phyloP scores from a whole-genome alignment of 768 basidiomycete species.

The Podaxis sp. region DNA sequence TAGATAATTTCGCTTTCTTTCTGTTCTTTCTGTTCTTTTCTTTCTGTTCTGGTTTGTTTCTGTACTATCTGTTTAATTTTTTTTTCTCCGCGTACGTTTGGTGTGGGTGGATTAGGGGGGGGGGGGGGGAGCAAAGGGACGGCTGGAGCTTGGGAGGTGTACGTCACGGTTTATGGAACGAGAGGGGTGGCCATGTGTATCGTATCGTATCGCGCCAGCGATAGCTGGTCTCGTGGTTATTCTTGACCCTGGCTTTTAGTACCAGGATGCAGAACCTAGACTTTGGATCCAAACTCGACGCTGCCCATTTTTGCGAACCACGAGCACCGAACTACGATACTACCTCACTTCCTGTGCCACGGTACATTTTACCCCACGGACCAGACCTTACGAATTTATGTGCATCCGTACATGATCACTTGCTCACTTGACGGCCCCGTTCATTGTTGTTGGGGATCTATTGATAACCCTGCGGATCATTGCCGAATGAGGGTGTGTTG shows the following conservation, averaged over 20 bases:
- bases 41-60: not conserved
- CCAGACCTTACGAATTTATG: no score
- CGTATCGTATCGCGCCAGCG: not conserved
- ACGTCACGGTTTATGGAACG: not conserved
- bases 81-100: not conserved
- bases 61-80: not conserved
- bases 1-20: not conserved
- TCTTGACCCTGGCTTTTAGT: not conserved
- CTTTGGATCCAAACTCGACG: not conserved
- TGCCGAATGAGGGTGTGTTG: not conserved
- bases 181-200: not conserved
- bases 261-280: not conserved
- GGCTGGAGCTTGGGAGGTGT: not conserved
- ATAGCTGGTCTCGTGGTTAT: not conserved
- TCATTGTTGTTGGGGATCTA: not conserved
- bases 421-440: no score
- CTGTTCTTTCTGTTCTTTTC: not conserved
- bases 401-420: no score
- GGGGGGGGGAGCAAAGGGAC: not conserved
- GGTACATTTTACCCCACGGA: not conserved
- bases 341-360: not conserved
- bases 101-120: not conserved
- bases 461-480: slow-evolving; percentile 6
- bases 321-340: not conserved
- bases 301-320: not conserved